A percentile compares a stretch with the other conserved stretches of the same genome.
These are phyloP conservation scores for Metschnikowia corniflorae DNA, from an alignment of 805 yeast genomes.

Conservation along the genomic window DNA sequence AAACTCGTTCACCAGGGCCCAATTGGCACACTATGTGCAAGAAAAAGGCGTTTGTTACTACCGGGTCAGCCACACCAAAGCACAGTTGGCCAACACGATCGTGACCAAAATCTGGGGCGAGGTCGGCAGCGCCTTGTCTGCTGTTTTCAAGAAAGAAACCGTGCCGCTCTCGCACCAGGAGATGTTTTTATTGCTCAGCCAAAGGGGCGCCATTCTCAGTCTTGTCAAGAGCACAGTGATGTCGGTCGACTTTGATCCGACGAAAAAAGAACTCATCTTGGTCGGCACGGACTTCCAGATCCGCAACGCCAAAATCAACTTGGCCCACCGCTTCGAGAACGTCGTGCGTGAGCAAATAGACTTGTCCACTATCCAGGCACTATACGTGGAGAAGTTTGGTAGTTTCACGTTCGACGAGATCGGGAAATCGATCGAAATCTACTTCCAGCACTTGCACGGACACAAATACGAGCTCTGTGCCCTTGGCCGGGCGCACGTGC, in stretches of 20 bases:
- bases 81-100: conserved; percentile 24
- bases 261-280: conserved; percentile 27
- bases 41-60: conserved; percentile 1
- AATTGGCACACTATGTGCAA: conserved; percentile 11
- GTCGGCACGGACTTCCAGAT: conserved; percentile 41
- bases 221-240: conserved; percentile 42
- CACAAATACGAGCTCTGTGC: conserved; percentile 31
- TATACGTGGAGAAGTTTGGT: conserved; percentile 28
- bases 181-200: conserved; percentile 38
- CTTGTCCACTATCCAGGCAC: conserved; percentile 23
- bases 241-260: conserved; percentile 32
- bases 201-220: conserved; percentile 37
- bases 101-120: conserved; percentile 35
- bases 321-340: conserved; percentile 28
- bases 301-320: conserved; percentile 42
- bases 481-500: conserved; percentile 25
- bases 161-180: conserved; percentile 35
- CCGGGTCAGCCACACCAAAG: conserved; percentile 13
- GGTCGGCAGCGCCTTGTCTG: conserved; percentile 17
- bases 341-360: conserved; percentile 30
- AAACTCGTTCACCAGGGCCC: conserved; percentile 15
- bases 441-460: conserved; percentile 27
- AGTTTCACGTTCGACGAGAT: conserved; percentile 25
- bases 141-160: conserved; percentile 31
- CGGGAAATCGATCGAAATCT: conserved; percentile 33